Evolutionary conservation across 2,329 filamentous ascomycete species (phyloP), one percentile per base, ranked within the genome.

Genomic region (Phoma herbarum): DNA sequence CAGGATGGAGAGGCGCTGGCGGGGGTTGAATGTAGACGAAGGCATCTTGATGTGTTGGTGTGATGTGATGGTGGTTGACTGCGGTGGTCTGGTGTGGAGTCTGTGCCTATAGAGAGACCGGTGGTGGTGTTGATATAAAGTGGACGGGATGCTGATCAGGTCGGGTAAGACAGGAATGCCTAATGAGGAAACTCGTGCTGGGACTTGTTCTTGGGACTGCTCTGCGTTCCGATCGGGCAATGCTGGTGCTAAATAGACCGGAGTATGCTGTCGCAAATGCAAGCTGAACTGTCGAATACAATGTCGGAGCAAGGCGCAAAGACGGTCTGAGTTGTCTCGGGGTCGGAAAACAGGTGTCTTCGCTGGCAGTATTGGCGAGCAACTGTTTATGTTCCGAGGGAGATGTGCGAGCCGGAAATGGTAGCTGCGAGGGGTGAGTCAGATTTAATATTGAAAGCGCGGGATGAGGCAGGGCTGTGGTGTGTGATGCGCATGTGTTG

Each of bases 1-100:
- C 63, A 77, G 68, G 73, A 79, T 74, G 49, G 76, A 77, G 61
- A 79, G 77, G 69, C 75, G 76, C 62, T 77, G 73, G 65, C 77
- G 77, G 46, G 76, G 76, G 67, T 72, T 73, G 64, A 66, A 64
- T 25, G 64, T 61, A 51, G 70, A 50, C 39, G 70, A 55, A 62
- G 74, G 71, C 74, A 74, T 77, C n/a, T n/a, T n/a, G n/a, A n/a
- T 44, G 46, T 73, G 57, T 37, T 35, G 41, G 47, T 42, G 42
- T 50, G 42, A 23, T 41, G 22, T 23, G 54, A 11, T 35, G 43
- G 16, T 26, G 41, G 10, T 39, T 26, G n/a, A n/a, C n/a, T n/a
- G n/a, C n/a, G n/a, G n/a, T n/a, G n/a, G n/a, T n/a, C n/a, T n/a
- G n/a, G n/a, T n/a, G n/a, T n/a, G n/a, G n/a, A n/a, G n/a, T n/a